phyloP scores from a whole-genome alignment of 495 filamentous ascomycete genomes.

The Hypoxylon rickii region DNA sequence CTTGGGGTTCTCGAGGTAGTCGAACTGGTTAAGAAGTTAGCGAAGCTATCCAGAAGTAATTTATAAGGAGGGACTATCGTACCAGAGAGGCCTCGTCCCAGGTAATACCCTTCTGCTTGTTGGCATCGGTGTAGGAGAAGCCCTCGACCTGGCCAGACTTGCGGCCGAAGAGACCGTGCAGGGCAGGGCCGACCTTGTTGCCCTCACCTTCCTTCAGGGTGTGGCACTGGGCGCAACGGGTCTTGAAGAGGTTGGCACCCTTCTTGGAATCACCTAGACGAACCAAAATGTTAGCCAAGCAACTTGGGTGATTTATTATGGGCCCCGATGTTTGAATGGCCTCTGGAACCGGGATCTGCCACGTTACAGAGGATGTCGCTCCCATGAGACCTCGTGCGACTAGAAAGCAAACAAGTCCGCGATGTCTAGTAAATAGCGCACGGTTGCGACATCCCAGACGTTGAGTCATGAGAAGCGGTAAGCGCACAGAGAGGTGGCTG shows the following conservation, averaged over 20 bases:
- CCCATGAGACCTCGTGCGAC: not conserved
- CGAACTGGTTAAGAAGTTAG: slow-evolving; percentile 47
- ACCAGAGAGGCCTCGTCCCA: slow-evolving; percentile 91
- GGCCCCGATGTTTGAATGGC: not conserved
- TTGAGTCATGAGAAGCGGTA: slow-evolving; percentile 6
- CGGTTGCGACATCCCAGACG: not conserved
- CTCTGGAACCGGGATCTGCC: not conserved
- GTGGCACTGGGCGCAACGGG: slow-evolving; percentile 98
- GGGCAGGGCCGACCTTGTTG: slow-evolving; percentile 97
- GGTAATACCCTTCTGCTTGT: slow-evolving; percentile 91
- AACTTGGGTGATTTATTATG: not conserved
- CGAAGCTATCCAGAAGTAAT: not conserved
- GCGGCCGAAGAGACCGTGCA: slow-evolving; percentile 97
- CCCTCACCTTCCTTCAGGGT: slow-evolving; percentile 82
- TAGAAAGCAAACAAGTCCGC: not conserved
- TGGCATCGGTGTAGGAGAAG: slow-evolving; percentile 98
- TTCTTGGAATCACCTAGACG: slow-evolving; percentile 86
- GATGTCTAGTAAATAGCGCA: slow-evolving; percentile 47
- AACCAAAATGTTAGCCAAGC: slow-evolving; percentile 40
- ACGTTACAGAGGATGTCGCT: not conserved
- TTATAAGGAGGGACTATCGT: slow-evolving; percentile 40
- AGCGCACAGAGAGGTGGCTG: not conserved
- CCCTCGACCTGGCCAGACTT: slow-evolving; percentile 89
- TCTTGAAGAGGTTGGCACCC: slow-evolving; percentile 99
- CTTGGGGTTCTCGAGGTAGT: slow-evolving; percentile 63